Evolutionary conservation across 331 rosid genomes (phyloP), one percentile per base, ranked within the genome.

Genomic region (Malus hybrid): DNA sequence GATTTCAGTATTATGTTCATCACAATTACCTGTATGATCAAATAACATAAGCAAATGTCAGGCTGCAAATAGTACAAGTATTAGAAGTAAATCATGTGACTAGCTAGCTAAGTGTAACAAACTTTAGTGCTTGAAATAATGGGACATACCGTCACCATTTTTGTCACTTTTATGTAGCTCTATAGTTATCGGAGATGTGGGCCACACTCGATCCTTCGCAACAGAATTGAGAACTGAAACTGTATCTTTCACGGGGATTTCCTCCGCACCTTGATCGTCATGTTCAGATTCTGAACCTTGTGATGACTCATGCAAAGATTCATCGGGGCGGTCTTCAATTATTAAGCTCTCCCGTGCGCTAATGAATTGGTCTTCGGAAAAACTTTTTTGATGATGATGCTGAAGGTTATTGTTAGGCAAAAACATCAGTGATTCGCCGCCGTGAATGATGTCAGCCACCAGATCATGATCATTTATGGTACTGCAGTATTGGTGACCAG

Each of bases 381-480:
- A 46, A 24, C 66, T 33, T 20, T 56, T 22, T 58, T 18, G 55
- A 61, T 44, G 71, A 75, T 57, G 52, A 53, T 83, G 78, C 44
- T 70, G 78, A 72, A 82, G 68, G 56, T 46, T 70, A 58, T 79
- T 62, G 44, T 82, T 73, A n/a, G 80, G 87, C 39, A 75, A 57
- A 79, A 93, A 90, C 71, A 79, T 7, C 24, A 90, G 84, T 13
- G 84, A 15, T 74, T 87, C 90, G 34, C 93, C 88, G 5, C 96
- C 93, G 15, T 79, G 77, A 69, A 90, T 78, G 63, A 90, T 78
- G 81, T 93, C 96, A 1, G 96, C 95, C 74, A 88, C 93, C 52
- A 88, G 65, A 83, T 64, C 69, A 64, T 85, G 89, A 80, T 90
- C 91, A 67, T 78, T 75, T 74, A 85, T 85, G 8, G 22, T 62